Conservation (phyloP, 2,329 filamentous ascomycete genomes). For the Hymenoscyphus repandus region DNA sequence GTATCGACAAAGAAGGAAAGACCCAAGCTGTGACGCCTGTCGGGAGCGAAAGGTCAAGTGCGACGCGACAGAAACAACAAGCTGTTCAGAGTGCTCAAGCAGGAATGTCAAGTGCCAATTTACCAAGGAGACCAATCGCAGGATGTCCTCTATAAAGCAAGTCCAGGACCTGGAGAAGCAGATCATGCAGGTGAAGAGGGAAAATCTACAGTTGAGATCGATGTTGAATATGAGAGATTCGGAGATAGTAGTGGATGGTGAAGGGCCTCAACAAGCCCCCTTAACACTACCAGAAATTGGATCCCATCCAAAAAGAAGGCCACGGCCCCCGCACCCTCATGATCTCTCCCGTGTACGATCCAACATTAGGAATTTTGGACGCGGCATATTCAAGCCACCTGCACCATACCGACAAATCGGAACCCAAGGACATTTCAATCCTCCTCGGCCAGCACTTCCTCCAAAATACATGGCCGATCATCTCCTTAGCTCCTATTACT, state of each 20-base stretch:
- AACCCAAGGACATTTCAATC: slow-evolving; percentile 44
- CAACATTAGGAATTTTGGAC: slow-evolving; percentile 68
- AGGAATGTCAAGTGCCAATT: slow-evolving; percentile 97
- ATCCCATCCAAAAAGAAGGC: slow-evolving; percentile 63
- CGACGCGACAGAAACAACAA: slow-evolving; percentile 92
- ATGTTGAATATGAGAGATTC: slow-evolving; percentile 44
- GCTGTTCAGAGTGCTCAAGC: slow-evolving; percentile 95
- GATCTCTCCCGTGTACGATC: slow-evolving; percentile 67
- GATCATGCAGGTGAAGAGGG: slow-evolving; percentile 70
- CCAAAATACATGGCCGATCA: slow-evolving; percentile 64
- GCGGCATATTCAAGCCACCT: slow-evolving; percentile 76
- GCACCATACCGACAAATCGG: slow-evolving; percentile 56
- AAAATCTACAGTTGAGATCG: slow-evolving; percentile 69
- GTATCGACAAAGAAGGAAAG: slow-evolving; percentile 90
- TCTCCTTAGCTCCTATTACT: slow-evolving; percentile 70
- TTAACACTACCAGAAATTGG: slow-evolving; percentile 60
- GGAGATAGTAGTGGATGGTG: slow-evolving; percentile 39
- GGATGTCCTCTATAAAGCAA: slow-evolving; percentile 99
- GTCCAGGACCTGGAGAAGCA: slow-evolving; percentile 96
- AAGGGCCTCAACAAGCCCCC: slow-evolving; percentile 37
- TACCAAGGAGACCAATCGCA: slow-evolving; percentile 95
- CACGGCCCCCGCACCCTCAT: slow-evolving; percentile 54
- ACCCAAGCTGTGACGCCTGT: slow-evolving; percentile 95
- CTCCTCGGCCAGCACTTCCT: slow-evolving; percentile 61
- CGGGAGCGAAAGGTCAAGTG: slow-evolving; percentile 83